Conservation (phyloP, 257 asterid genomes). For the Rhazya stricta region DNA sequence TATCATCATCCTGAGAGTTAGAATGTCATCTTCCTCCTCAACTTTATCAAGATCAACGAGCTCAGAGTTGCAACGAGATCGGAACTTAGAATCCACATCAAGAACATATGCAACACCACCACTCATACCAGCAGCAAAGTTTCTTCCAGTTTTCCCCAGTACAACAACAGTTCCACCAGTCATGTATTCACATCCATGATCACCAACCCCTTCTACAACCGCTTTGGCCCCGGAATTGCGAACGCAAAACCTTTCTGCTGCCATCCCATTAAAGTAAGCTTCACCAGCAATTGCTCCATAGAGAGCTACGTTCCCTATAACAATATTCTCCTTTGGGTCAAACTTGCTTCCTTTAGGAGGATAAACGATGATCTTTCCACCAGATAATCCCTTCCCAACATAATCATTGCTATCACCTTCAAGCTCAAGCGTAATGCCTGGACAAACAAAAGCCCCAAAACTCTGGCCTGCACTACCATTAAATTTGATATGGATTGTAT, state of each 20-base stretch:
- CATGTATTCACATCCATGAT: constrained; percentile 99
- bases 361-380: constrained; percentile 83
- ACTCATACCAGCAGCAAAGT: constrained; percentile 99
- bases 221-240: constrained; percentile 96
- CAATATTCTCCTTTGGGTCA: constrained; percentile 91
- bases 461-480: constrained; percentile 98
- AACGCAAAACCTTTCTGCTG: constrained; percentile 96
- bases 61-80: constrained; percentile 76
- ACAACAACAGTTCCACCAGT: constrained; percentile 95
- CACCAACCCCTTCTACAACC: constrained; percentile 99
- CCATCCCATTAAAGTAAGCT: constrained; percentile 99
- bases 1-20: constrained; percentile 82
- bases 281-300: constrained; percentile 94
- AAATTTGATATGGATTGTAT: constrained; percentile 83
- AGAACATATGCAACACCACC: constrained; percentile 96
- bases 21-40: constrained; percentile 78
- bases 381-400: constrained; percentile 97
- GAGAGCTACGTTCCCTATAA: constrained; percentile 95
- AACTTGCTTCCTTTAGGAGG: constrained; percentile 86
- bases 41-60: constrained; percentile 93
- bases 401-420: constrained; percentile 99
- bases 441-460: constrained; percentile 94
- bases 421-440: constrained; percentile 91
- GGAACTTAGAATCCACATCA: constrained; percentile 63
- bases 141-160: constrained; percentile 88